Evolutionary conservation across 176 grass and related monocot genomes (phyloP).

Genomic region (Hsuehochloa calcarea): DNA sequence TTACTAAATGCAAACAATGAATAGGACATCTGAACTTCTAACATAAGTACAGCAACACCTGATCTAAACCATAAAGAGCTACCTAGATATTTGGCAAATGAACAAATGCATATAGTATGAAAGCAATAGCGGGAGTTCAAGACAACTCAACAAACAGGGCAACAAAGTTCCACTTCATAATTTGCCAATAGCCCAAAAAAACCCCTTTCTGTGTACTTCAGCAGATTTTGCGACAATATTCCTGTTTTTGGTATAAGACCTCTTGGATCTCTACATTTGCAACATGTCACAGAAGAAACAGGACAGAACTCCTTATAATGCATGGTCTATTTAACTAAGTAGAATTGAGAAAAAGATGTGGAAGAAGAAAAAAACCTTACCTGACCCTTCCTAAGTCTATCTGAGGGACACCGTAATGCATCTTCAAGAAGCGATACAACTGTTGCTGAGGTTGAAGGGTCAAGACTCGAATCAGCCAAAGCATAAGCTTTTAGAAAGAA

Average conservation of each 20-base stretch:
- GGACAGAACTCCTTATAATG: background rate
- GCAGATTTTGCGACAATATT: background rate
- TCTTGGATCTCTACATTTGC: background rate
- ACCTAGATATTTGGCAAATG: background rate
- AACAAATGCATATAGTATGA: slow-evolving; percentile 13
- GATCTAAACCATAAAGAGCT: slow-evolving; percentile 24
- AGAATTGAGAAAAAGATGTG: background rate
- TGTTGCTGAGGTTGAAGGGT: slow-evolving; percentile 68
- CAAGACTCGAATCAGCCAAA: slow-evolving; percentile 72
- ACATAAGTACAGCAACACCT: slow-evolving; percentile 31
- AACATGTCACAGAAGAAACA: slow-evolving; percentile 10
- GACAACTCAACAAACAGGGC: background rate
- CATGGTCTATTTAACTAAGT: background rate
- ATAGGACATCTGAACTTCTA: slow-evolving; percentile 41
- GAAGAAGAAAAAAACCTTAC: slow-evolving; percentile 30
- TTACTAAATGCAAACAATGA: slow-evolving; percentile 40
- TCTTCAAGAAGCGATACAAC: slow-evolving; percentile 90
- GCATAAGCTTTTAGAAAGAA: slow-evolving; percentile 97
- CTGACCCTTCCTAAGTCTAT: slow-evolving; percentile 91
- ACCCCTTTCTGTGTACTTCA: background rate
- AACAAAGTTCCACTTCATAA: slow-evolving; percentile 22
- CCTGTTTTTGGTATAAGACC: background rate
- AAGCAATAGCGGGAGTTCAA: slow-evolving; percentile 10
- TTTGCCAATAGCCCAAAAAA: background rate
- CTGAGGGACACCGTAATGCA: slow-evolving; percentile 82